Percentiles rank a stretch among this genome's conserved stretches.
Conservation (phyloP, 257 asterid species). For the Lantana camara region DNA sequence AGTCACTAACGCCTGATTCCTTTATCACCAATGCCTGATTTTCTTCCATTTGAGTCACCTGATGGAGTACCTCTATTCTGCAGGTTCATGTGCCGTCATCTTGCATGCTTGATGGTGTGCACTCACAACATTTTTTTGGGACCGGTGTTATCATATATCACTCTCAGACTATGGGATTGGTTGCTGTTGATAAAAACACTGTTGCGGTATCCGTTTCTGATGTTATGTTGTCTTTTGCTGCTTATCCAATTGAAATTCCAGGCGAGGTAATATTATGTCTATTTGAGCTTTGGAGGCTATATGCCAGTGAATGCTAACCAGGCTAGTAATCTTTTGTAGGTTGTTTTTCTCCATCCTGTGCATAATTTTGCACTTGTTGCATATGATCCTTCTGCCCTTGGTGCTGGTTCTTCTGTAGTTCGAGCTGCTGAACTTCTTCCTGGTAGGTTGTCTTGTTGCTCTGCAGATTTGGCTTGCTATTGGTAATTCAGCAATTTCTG, state of each 20-base stretch:
- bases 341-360: slow-evolving; percentile 97
- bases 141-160: slow-evolving; percentile 91
- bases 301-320: slow-evolving; percentile 19
- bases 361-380: slow-evolving; percentile 98
- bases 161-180: slow-evolving; percentile 89
- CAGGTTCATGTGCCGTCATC: slow-evolving; percentile 99
- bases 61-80: slow-evolving; percentile 23
- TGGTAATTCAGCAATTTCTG: slow-evolving; percentile 8
- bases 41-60: slow-evolving; percentile 23
- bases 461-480: slow-evolving; percentile 11
- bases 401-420: slow-evolving; percentile 82
- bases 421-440: slow-evolving; percentile 98
- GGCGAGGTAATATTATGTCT: slow-evolving; percentile 74
- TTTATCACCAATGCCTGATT: slow-evolving; percentile 18
- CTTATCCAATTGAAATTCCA: slow-evolving; percentile 96
- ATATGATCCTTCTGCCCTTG: slow-evolving; percentile 88
- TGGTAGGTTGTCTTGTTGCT: slow-evolving; percentile 49
- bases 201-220: slow-evolving; percentile 96
- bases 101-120: slow-evolving; percentile 99
- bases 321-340: slow-evolving; percentile 50
- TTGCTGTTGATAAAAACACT: slow-evolving; percentile 95
- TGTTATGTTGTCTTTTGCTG: slow-evolving; percentile 98
- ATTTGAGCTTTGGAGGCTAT: slow-evolving; percentile 23
- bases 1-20: too few species aligned
- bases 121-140: slow-evolving; percentile 96